Conservation (phyloP, 2,329 filamentous ascomycete species). For the Fusarium sp. region DNA sequence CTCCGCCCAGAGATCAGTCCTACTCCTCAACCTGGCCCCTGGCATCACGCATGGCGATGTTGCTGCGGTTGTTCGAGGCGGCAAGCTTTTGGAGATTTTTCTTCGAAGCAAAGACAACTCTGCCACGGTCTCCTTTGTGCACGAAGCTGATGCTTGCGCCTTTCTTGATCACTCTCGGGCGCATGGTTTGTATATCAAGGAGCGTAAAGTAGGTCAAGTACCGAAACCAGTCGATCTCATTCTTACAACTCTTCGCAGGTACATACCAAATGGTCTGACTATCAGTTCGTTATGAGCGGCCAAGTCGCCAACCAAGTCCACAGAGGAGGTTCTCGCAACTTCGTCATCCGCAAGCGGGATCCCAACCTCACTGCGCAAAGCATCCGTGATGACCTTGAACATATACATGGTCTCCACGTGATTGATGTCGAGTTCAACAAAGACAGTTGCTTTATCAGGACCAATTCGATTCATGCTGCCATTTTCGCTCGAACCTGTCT, state of each 20-base stretch:
- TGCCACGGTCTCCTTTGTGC: constrained; percentile 77
- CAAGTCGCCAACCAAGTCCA: constrained; percentile 73
- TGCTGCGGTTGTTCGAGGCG: constrained; percentile 73
- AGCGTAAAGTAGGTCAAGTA: constrained; percentile 67
- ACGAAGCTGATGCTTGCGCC: constrained; percentile 68
- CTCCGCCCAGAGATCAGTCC: constrained; percentile 66
- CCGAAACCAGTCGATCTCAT: not conserved
- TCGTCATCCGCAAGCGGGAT: constrained; percentile 72
- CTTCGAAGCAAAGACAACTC: constrained; percentile 68
- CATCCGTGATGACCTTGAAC: constrained; percentile 80
- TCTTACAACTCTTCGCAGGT: constrained; percentile 60
- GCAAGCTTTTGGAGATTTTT: constrained; percentile 75
- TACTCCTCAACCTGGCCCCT: constrained; percentile 71
- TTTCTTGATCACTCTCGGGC: constrained; percentile 74
- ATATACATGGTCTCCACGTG: constrained; percentile 83
- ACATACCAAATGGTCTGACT: constrained; percentile 75
- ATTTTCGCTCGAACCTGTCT: constrained; percentile 82
- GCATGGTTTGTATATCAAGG: constrained; percentile 75
- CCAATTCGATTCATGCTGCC: constrained; percentile 81
- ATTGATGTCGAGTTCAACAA: constrained; percentile 70
- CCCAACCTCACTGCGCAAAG: constrained; percentile 68
- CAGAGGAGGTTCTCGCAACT: constrained; percentile 77
- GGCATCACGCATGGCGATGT: constrained; percentile 74
- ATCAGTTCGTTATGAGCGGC: constrained; percentile 73
- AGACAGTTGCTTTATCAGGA: constrained; percentile 74